These are phyloP conservation scores for Macadamia tetraphylla DNA, from an alignment of 164 flowering plant species.

Conservation along the genomic window DNA sequence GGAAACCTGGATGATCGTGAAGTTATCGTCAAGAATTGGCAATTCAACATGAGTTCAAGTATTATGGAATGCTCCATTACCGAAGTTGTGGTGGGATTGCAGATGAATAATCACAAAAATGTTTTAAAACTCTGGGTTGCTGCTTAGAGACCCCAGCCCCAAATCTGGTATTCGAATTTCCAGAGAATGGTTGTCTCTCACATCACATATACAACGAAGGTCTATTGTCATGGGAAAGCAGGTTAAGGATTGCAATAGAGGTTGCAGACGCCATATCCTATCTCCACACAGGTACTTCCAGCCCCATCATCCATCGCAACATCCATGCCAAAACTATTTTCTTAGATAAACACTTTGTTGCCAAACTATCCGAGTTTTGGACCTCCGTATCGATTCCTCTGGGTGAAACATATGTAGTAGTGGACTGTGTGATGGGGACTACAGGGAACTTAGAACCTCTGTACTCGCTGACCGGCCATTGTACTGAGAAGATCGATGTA, in stretches of 20 bases:
- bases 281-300: conserved; percentile 7
- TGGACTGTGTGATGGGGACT: background rate
- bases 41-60: background rate
- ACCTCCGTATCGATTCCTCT: background rate
- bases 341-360: conserved; percentile 13
- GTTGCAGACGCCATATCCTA: conserved; percentile 10
- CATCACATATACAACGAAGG: background rate
- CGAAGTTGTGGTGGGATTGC: conserved; percentile 6
- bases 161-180: conserved; percentile 6
- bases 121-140: conserved; percentile 17
- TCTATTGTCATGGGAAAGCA: conserved; percentile 12
- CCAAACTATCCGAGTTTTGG: conserved; percentile 12
- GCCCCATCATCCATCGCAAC: conserved; percentile 4
- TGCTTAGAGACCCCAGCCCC: conserved; percentile 14
- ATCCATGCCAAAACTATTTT: conserved; percentile 5
- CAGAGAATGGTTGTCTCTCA: conserved; percentile 1
- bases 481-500: conserved; percentile 7
- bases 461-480: background rate
- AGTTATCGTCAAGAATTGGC: background rate
- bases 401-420: background rate
- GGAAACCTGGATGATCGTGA: background rate
- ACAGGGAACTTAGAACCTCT: background rate
- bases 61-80: background rate
- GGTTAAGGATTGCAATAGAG: conserved; percentile 11
- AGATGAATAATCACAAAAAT: conserved; percentile 10